phyloP scores from a whole-genome alignment of 345 rosid species.

The Garcia nutans region DNA sequence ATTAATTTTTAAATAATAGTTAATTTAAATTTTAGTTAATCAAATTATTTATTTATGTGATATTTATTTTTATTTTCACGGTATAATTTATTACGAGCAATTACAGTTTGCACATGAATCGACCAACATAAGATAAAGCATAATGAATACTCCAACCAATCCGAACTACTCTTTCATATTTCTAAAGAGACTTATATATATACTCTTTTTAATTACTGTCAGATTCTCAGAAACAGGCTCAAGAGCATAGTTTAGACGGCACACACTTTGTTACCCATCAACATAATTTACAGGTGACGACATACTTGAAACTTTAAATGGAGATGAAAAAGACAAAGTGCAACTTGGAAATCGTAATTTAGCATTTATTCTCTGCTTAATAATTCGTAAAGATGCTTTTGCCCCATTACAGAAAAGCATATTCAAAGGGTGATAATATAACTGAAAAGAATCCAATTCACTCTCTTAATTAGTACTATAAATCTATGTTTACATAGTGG shows the following conservation, averaged over 20 bases:
- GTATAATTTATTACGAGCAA: too few species aligned
- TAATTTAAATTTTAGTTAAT: too few species aligned
- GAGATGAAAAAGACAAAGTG: not conserved
- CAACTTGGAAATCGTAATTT: not conserved
- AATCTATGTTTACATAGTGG: not conserved
- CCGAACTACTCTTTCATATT: not conserved
- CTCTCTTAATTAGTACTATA: not conserved
- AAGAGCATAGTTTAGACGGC: not conserved
- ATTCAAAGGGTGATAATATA: not conserved
- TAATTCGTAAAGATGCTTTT: not conserved
- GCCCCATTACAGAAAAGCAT: not conserved
- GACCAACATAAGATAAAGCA: not conserved
- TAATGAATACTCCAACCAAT: not conserved
- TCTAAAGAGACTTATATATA: not conserved
- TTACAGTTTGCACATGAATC: too few species aligned
- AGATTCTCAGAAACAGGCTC: not conserved
- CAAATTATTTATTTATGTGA: too few species aligned
- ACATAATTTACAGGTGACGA: not conserved
- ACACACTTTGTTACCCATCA: constrained; percentile 3
- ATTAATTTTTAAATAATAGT: too few species aligned
- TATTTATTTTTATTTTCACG: too few species aligned
- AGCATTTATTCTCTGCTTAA: constrained; percentile 6
- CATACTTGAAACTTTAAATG: not conserved
- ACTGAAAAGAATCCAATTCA: not conserved
- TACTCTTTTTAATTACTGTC: not conserved